Base-by-base conservation (phyloP, 2,329 filamentous ascomycete species). In the Alternaria arborescens region DNA sequence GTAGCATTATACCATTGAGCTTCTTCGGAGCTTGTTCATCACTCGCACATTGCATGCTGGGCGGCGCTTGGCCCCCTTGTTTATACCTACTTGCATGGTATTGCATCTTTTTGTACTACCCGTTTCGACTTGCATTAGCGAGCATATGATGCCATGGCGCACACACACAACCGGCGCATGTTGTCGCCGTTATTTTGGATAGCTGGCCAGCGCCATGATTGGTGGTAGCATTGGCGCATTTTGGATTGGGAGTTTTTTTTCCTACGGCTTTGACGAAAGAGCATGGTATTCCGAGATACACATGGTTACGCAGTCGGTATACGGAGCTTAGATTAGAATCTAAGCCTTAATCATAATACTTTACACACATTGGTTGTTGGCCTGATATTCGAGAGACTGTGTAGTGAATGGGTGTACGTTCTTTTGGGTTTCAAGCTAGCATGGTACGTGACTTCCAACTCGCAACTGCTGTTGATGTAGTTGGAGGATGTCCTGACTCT, bases 301-400 rank as follows among this genome's bases (percentile, higher is more conserved):
- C 34, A 38, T 30, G n/a, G 53, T 54, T 38, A 26, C 43, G 50
- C 32, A 54, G 16, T 22, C 42, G 46, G 47, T 30, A 36, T 28
- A 26, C 30, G 11, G 24, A 43, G 30, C 30, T 34, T 48, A 30
- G 34, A 30, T 24, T 55, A 44, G 28, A 22, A 18, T 18, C 32
- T 11, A 4, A 7, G 30, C 24, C 24, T 34, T 59, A 59, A 59
- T 59, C 28, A 55, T 59, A 59, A 59, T 59, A 55, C 6, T 18
- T 41, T 53, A 10, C 12, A 24, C 24, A 12, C 11, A 2, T 50
- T 4, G 2, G 20, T 38, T 8, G 20, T 38, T 8, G 3, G 16
- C 18, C n/a, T 48, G 3, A 14, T 18, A 3, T 8, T 14, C 12
- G 20, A 14, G 18, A 1, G 4, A 7, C 8, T 22, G 10, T 22